These are phyloP conservation scores for Syzygium syzygioides DNA, from an alignment of 441 rosid genomes.

Conservation along the genomic window DNA sequence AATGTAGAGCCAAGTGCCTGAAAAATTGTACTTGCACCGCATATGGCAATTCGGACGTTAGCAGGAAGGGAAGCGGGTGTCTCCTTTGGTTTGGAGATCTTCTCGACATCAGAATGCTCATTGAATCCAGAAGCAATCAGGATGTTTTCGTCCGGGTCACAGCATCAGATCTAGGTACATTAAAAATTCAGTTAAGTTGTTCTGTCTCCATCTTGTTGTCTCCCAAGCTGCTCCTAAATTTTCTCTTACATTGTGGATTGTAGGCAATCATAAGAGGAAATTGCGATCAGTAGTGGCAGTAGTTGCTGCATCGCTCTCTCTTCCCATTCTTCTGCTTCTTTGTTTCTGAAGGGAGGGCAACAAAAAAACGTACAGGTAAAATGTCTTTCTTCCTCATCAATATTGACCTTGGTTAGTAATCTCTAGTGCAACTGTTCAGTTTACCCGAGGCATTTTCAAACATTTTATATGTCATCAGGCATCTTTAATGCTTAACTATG, in stretches of 20 bases:
- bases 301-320: neutral
- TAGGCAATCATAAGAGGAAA: neutral
- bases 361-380: neutral
- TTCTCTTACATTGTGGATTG: neutral
- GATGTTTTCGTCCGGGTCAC: neutral
- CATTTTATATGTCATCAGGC: neutral
- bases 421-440: neutral
- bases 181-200: neutral
- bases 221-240: neutral
- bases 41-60: neutral
- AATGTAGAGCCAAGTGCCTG: neutral
- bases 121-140: neutral
- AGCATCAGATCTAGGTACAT: neutral
- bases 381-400: neutral
- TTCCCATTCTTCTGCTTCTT: neutral
- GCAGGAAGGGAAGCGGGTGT: neutral
- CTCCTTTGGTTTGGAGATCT: neutral
- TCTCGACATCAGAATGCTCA: neutral
- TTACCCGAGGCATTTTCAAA: neutral
- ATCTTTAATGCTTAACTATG: neutral
- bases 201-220: neutral
- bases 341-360: neutral
- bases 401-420: neutral
- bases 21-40: neutral
- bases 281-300: neutral